Evolutionary conservation across 2,329 filamentous ascomycete genomes (phyloP).

Genomic region (Podosphaera xanthii): DNA sequence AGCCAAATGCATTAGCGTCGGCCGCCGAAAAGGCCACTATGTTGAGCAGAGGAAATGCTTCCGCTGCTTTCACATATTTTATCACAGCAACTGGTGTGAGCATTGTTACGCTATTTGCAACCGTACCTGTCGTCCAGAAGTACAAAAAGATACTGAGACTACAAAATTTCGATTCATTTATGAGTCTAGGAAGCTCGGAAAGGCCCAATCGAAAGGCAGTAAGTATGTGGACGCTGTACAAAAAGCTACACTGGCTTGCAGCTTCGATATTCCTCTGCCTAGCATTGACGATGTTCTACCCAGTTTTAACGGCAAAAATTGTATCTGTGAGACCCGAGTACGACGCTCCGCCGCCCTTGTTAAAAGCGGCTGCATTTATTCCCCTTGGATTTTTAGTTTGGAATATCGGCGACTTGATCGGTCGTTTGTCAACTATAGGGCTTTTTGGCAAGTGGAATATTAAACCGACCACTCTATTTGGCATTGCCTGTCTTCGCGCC

Average conservation of each 20-base stretch:
- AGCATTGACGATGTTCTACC: conserved; percentile 75
- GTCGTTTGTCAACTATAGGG: conserved; percentile 43
- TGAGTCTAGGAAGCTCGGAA: conserved; percentile 29
- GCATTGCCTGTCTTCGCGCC: conserved; percentile 38
- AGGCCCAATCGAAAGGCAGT: conserved; percentile 26
- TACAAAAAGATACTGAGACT: conserved; percentile 29
- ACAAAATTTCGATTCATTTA: conserved; percentile 27
- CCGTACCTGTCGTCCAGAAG: conserved; percentile 46
- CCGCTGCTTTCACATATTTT: conserved; percentile 76
- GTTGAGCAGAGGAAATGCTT: conserved; percentile 26
- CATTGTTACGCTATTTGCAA: conserved; percentile 42
- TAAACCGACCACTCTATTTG: conserved; percentile 43
- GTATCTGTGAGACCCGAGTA: conserved; percentile 22
- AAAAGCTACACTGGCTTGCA: conserved; percentile 59
- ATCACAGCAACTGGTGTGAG: conserved; percentile 66
- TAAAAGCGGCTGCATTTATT: conserved; percentile 60
- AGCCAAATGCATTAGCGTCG: conserved; percentile 17
- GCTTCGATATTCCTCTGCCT: conserved; percentile 65
- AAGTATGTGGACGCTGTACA: conserved; percentile 41
- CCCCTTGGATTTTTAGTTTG: conserved; percentile 79
- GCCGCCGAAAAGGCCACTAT: conserved; percentile 7
- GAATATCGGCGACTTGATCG: conserved; percentile 71
- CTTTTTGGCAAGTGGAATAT: conserved; percentile 31
- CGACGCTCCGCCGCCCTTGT: conserved; percentile 27
- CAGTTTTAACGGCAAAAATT: conserved; percentile 64